phyloP scores from a whole-genome alignment of 495 filamentous ascomycete genomes.

The Terfezia boudieri region DNA sequence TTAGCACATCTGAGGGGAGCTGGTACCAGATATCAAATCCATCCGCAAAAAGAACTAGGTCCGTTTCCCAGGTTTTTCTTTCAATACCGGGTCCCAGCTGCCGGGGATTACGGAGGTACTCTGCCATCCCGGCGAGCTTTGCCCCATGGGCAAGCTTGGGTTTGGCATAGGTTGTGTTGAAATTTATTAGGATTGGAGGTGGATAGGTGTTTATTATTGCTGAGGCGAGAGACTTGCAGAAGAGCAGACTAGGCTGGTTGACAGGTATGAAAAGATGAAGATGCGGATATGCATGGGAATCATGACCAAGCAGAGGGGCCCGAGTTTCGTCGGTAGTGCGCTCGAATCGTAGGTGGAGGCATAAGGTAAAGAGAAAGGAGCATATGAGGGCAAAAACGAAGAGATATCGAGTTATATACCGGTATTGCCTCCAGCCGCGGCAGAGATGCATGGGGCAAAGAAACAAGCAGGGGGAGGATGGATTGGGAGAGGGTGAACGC shows the following conservation, averaged over 20 bases:
- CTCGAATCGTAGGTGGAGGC: too few species aligned
- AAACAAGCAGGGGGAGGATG: too few species aligned
- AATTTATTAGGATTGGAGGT: constrained; percentile 9
- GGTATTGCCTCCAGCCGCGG: too few species aligned
- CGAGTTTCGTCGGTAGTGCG: too few species aligned
- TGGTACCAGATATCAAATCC: constrained; percentile 18
- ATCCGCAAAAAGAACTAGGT: constrained; percentile 11
- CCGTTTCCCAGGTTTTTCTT: neutral
- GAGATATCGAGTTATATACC: too few species aligned
- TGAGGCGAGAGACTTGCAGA: constrained; percentile 10
- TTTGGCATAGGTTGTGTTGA: neutral
- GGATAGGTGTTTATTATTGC: constrained; percentile 7
- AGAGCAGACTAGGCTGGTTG: neutral
- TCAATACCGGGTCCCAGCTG: neutral
- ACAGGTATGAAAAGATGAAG: neutral
- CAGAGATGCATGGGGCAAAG: too few species aligned
- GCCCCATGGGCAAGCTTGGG: neutral
- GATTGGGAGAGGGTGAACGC: too few species aligned
- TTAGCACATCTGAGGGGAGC: constrained; percentile 12
- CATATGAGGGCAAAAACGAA: too few species aligned
- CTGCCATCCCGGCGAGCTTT: neutral
- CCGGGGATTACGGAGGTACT: constrained; percentile 3
- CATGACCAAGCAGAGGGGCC: too few species aligned
- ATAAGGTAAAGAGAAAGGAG: too few species aligned
- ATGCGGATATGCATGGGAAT: too few species aligned